Evolutionary conservation across 495 filamentous ascomycete species (phyloP), one percentile per base, ranked within the genome.

Genomic region (Lasiosphaeria hispida): DNA sequence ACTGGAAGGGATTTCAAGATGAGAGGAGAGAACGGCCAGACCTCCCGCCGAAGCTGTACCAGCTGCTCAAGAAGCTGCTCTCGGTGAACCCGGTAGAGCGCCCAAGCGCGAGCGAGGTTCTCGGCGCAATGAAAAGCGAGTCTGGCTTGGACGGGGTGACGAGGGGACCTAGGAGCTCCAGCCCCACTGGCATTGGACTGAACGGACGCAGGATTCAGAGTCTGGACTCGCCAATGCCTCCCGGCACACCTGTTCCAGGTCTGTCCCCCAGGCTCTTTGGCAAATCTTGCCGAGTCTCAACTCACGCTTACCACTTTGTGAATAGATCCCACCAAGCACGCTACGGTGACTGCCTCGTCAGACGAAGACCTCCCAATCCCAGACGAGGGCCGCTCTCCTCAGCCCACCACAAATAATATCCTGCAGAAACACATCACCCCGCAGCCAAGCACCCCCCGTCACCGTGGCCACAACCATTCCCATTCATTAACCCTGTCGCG

Each of bases 1-100:
- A 83, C 38, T 98, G 93, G 92, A 74, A 84, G 40, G 94, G 94
- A 0, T 92, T 97, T 53, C 84, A 90, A 52, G 88, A 92, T 47
- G 84, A 87, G 59, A 79, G 83, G 37, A 72, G 81, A 48, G 82
- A 87, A 54, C 81, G 94, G 10, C 82, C 87, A 3, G 94, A 97
- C 59, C 79, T 97, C 1, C 94, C 95, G 0, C 83, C 92, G 39
- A 87, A 86, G 67, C 82, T 98, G 0, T 98, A 97, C 67, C 83
- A 84, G 33, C 86, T 92, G 57, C 77, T 98, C 1, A 88, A 90
- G 69, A 81, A 84, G 34, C 79, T 98, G 13, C 81, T 97, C 7
- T 84, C 91, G 0, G 79, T 95, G 6, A 80, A 92, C 61, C 91
- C 95, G 0, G 73, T 74, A 18, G 83, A 90, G 17, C 79, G 94